Evolutionary conservation across 371 early-diverging fungal genomes (phyloP), one percentile per base, ranked within the genome.

Genomic region (Mortierella sp.): DNA sequence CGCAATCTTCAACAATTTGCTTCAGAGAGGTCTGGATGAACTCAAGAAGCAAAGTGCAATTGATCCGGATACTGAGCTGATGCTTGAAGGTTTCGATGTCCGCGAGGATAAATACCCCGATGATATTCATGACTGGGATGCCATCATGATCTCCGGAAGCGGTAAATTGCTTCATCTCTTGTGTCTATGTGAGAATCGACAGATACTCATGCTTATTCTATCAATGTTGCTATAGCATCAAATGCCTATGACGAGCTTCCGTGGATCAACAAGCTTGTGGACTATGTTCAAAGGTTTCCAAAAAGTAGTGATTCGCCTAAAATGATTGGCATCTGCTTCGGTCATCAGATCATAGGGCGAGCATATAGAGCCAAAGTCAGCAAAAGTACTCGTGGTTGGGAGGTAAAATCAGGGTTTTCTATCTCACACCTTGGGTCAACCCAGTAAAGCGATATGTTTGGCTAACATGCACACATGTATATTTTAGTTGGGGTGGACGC

Each of bases 341-440:
- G 94, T 19, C 93, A 93, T 61, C 94, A 94, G 77, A 83, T 91
- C 28, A 83, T 94, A n/a, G 86, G 89, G 9, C 84, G 88, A 42
- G 91, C 94, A 1, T 83, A 86, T 31, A 90, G 89, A 13, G 93
- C 90, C 10, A 69, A 82, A 19, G 88, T 89, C 8, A 72, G 68
- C 45, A 85, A 84, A 70, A 92, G 89, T 70, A 68, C 83, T 0
- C 64, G 79, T 12, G 94, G 92, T 1, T 92, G 92, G 93, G 94
- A 94, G 83, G 88, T 91, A 83, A 35, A 17, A 34, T 47, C 61
- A 47, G n/a, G n/a, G n/a, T n/a, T n/a, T n/a, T n/a, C n/a, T n/a
- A n/a, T n/a, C n/a, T n/a, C n/a, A 17, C 22, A 37, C n/a, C 59
- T 47, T 8, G 64, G 28, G 23, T 60, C 10, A 42, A 37, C 6